Conservation (phyloP, 768 basidiomycete species). For the Rhodotorula sphaerocarpa region DNA sequence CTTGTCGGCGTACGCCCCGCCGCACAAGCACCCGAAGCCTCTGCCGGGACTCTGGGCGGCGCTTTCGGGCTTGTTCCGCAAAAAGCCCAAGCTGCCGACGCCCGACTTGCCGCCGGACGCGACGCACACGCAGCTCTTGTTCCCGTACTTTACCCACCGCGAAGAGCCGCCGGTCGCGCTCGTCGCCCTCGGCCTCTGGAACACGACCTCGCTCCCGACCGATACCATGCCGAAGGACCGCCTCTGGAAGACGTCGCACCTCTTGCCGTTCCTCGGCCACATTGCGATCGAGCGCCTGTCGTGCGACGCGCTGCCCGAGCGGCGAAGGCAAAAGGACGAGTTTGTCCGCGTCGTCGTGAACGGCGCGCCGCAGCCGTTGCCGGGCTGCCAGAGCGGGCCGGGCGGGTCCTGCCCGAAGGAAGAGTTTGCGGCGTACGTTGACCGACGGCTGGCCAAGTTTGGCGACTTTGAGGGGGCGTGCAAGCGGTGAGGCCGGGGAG, state of each 20-base stretch:
- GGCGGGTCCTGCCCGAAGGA: conserved; percentile 39
- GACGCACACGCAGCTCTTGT: conserved; percentile 45
- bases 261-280: conserved; percentile 47
- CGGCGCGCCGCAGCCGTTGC: conserved; percentile 43
- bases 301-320: conserved; percentile 16
- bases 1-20: conserved; percentile 7
- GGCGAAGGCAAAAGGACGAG: conserved; percentile 21
- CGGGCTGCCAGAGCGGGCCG: conserved; percentile 43
- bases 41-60: too few relatives aligned
- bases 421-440: conserved; percentile 39
- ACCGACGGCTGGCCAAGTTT: conserved; percentile 37
- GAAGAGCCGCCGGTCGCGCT: conserved; percentile 46
- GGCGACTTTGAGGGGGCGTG: conserved; percentile 27
- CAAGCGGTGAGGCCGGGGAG: too few relatives aligned
- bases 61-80: neutral
- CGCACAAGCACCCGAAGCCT: conserved; percentile 20
- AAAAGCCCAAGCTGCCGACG: conserved; percentile 37
- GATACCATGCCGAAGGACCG: conserved; percentile 34
- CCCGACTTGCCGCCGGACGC: conserved; percentile 45
- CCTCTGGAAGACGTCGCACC: conserved; percentile 45
- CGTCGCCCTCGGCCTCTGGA: conserved; percentile 46
- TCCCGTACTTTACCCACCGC: conserved; percentile 46
- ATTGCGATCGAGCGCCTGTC: conserved; percentile 45
- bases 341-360: conserved; percentile 45
- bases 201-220: conserved; percentile 39